These are phyloP conservation scores for Nothophytophthora sp. DNA, from an alignment of 352 stramenopile species.

Conservation along the genomic window DNA sequence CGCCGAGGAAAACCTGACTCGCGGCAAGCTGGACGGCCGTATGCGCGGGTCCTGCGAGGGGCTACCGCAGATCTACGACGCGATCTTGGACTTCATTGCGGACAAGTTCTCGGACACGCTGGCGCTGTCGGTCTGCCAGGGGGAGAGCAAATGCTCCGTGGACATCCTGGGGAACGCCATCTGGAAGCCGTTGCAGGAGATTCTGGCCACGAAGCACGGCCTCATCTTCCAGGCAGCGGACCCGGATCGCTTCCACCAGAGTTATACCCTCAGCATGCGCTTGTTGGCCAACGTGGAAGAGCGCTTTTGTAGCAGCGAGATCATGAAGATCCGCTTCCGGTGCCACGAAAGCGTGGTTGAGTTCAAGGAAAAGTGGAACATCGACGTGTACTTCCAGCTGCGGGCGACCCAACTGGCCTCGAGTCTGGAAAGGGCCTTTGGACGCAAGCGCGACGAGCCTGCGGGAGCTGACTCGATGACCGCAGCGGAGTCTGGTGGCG, in stretches of 20 bases:
- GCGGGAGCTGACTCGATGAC: slow-evolving; percentile 2
- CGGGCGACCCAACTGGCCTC: slow-evolving; percentile 55
- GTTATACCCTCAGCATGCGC: slow-evolving; percentile 74
- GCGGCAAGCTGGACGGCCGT: slow-evolving; percentile 71
- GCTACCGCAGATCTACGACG: slow-evolving; percentile 69
- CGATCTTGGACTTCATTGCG: slow-evolving; percentile 69
- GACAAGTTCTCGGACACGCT: slow-evolving; percentile 72
- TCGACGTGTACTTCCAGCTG: slow-evolving; percentile 88
- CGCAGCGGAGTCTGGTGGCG: background rate
- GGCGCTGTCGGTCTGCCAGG: slow-evolving; percentile 64
- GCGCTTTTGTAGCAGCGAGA: slow-evolving; percentile 51
- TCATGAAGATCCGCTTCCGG: slow-evolving; percentile 67
- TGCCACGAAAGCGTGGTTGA: slow-evolving; percentile 69
- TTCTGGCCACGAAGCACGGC: slow-evolving; percentile 68
- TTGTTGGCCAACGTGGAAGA: slow-evolving; percentile 65
- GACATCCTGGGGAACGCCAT: slow-evolving; percentile 83
- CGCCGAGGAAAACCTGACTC: slow-evolving; percentile 75
- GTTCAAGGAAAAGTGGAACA: slow-evolving; percentile 90
- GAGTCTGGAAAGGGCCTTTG: slow-evolving; percentile 54
- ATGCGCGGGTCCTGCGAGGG: slow-evolving; percentile 79
- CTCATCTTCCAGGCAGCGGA: slow-evolving; percentile 85
- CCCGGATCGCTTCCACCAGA: slow-evolving; percentile 79
- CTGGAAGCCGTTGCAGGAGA: slow-evolving; percentile 77
- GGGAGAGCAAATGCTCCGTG: slow-evolving; percentile 61
- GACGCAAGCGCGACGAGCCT: slow-evolving; percentile 26